Conservation (phyloP, 2,329 filamentous ascomycete genomes). For the Ilyonectria mors-panacis region DNA sequence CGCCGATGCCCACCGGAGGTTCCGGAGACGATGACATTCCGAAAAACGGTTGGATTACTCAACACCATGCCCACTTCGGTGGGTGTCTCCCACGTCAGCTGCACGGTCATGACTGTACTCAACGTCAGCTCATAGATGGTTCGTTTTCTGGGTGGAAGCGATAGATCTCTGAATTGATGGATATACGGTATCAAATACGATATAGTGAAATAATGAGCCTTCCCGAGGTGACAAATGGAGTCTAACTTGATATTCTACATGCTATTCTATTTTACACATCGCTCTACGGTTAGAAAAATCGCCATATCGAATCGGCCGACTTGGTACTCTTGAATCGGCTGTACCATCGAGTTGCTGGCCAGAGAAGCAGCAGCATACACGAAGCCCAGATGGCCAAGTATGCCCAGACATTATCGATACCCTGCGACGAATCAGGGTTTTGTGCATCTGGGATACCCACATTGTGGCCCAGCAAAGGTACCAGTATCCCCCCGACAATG, state of each 20-base stretch:
- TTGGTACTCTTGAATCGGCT: constrained; percentile 60
- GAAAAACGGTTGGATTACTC: constrained; percentile 48
- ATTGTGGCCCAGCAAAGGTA: constrained; percentile 54
- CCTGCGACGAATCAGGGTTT: constrained; percentile 45
- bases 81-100: constrained; percentile 29
- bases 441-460: constrained; percentile 46
- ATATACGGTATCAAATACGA: neutral
- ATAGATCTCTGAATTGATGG: neutral
- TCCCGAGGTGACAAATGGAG: neutral
- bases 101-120: neutral
- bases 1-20: constrained; percentile 54
- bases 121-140: too few species aligned
- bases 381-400: constrained; percentile 57
- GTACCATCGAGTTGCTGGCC: constrained; percentile 60
- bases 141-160: neutral
- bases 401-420: constrained; percentile 56
- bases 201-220: neutral
- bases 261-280: neutral
- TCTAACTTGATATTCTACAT: neutral
- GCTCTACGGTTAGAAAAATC: constrained; percentile 56
- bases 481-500: constrained; percentile 41
- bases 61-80: constrained; percentile 42
- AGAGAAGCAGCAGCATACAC: constrained; percentile 55
- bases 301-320: constrained; percentile 61
- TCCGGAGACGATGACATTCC: constrained; percentile 53